Percentiles rank a stretch among this genome's conserved stretches.
Evolutionary conservation across 371 early-diverging fungal species (phyloP).

Genomic region (Mucor ambiguus): DNA sequence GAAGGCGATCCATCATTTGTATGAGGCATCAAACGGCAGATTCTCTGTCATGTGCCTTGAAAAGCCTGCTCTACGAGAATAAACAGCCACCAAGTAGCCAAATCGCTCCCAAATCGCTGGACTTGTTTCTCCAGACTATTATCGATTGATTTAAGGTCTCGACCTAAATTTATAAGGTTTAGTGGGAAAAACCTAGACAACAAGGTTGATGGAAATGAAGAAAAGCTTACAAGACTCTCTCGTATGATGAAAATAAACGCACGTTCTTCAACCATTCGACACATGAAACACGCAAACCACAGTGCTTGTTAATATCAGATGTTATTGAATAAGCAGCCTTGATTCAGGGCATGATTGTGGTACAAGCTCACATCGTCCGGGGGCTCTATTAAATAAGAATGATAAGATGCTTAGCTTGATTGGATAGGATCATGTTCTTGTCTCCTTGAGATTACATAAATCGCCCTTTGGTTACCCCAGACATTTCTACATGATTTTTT

Average conservation of each 20-base stretch:
- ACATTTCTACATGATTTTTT: slow-evolving; percentile 1
- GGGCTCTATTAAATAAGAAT: neutral
- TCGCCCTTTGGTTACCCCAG: slow-evolving; percentile 4
- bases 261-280: neutral
- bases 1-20: too few species aligned
- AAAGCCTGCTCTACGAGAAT: too few species aligned
- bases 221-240: neutral
- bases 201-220: neutral
- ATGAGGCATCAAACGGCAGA: too few species aligned
- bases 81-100: too few species aligned
- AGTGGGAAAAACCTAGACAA: neutral
- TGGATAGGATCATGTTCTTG: neutral
- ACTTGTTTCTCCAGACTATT: neutral
- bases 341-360: neutral
- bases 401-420: slow-evolving; percentile 5
- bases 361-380: neutral
- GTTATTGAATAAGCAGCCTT: neutral
- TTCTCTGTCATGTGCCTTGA: too few species aligned
- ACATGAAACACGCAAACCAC: neutral
- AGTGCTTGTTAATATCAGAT: neutral
- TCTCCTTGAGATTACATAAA: neutral
- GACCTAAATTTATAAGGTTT: neutral
- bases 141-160: neutral
- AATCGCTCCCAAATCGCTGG: neutral
- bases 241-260: neutral